A percentile compares a stretch with the other conserved stretches of the same genome.
These are phyloP conservation scores for Alternaria infectoria DNA, from an alignment of 2,329 filamentous ascomycete genomes.

Conservation along the genomic window DNA sequence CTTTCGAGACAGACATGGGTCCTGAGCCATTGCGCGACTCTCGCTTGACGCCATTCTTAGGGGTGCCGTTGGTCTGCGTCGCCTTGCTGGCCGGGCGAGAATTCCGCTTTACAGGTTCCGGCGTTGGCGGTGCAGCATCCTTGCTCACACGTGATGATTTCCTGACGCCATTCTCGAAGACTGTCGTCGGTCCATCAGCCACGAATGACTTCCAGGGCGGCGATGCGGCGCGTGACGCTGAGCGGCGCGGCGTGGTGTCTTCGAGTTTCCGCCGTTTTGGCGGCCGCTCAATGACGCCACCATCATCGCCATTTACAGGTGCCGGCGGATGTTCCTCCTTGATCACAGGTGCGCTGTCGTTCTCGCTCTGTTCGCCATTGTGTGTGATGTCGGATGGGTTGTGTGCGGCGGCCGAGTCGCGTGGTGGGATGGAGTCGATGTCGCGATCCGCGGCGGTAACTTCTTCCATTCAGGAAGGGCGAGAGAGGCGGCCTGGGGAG, in stretches of 20 bases:
- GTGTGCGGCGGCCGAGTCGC: slow-evolving; percentile 28
- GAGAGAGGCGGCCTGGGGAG: slow-evolving; percentile 34
- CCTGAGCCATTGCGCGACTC: slow-evolving; percentile 31
- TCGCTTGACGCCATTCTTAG: slow-evolving; percentile 27
- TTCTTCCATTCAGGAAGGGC: slow-evolving; percentile 41
- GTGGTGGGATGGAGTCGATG: slow-evolving; percentile 33
- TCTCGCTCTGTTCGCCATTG: slow-evolving; percentile 13
- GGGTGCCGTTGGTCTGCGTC: slow-evolving; percentile 37
- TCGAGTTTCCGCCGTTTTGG: slow-evolving; percentile 69
- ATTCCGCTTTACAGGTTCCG: slow-evolving; percentile 51
- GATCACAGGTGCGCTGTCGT: slow-evolving; percentile 36
- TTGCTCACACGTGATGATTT: slow-evolving; percentile 66
- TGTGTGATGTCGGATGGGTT: slow-evolving; percentile 25
- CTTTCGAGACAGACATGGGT: slow-evolving; percentile 18
- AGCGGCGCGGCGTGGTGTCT: slow-evolving; percentile 43
- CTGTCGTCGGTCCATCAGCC: slow-evolving; percentile 86
- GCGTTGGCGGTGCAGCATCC: slow-evolving; percentile 53
- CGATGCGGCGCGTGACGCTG: slow-evolving; percentile 63
- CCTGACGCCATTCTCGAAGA: slow-evolving; percentile 69
- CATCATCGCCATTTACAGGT: slow-evolving; percentile 27
- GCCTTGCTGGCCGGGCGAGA: slow-evolving; percentile 33
- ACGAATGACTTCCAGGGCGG: slow-evolving; percentile 92
- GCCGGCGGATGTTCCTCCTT: slow-evolving; percentile 30
- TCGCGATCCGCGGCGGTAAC: slow-evolving; percentile 41
- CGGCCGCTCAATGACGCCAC: slow-evolving; percentile 37